Conservation (phyloP, 1,139 yeast species). For the Geotrichum armillariae region DNA sequence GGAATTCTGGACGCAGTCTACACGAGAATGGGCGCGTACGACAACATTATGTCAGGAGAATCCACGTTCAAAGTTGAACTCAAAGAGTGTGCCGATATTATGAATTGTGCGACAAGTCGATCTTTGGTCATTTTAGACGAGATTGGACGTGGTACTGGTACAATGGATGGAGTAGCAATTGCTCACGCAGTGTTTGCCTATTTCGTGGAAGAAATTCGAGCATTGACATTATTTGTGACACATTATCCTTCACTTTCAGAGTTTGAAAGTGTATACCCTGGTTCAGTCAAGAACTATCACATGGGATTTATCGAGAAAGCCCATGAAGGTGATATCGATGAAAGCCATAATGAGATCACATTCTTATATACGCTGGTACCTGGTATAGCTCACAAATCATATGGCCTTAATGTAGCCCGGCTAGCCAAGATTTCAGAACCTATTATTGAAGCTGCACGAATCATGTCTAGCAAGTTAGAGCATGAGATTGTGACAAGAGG, state of each 20-base stretch:
- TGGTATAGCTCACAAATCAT: constrained; percentile 39
- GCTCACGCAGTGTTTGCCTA: constrained; percentile 76
- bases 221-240: constrained; percentile 76
- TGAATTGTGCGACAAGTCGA: constrained; percentile 48
- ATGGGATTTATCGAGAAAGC: constrained; percentile 66
- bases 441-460: constrained; percentile 33
- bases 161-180: constrained; percentile 84
- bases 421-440: constrained; percentile 38
- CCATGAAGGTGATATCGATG: constrained; percentile 23
- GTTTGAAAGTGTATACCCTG: constrained; percentile 47
- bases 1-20: constrained; percentile 60
- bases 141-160: constrained; percentile 78
- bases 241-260: constrained; percentile 77
- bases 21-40: constrained; percentile 68
- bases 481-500: not conserved
- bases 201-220: constrained; percentile 49
- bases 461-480: constrained; percentile 28
- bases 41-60: constrained; percentile 64
- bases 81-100: constrained; percentile 60
- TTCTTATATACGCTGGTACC: constrained; percentile 37
- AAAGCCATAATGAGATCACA: constrained; percentile 25
- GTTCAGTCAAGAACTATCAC: constrained; percentile 58
- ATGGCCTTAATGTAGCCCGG: constrained; percentile 42
- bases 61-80: constrained; percentile 79
- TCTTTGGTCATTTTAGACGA: constrained; percentile 65